Percentiles rank a stretch among this genome's conserved stretches.
Evolutionary conservation across 1,284 basidiomycete species (phyloP).

Genomic region (Irpex sp.): DNA sequence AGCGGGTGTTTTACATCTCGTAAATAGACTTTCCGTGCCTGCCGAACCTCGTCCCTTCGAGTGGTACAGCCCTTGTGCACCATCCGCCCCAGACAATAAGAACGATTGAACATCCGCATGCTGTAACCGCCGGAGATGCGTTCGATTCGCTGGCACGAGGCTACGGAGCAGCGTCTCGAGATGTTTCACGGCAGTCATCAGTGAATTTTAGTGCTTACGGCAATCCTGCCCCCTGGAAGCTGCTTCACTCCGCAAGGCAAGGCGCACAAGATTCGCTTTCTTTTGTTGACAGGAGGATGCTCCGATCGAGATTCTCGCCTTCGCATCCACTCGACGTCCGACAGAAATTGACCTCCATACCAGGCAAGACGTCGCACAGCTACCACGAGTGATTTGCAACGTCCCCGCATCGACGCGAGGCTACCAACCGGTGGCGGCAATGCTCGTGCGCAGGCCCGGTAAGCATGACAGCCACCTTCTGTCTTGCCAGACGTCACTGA

Average conservation of each 20-base stretch:
- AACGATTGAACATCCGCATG: background rate
- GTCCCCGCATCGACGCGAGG: background rate
- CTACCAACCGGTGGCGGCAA: background rate
- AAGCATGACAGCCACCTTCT: background rate
- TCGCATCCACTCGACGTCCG: background rate
- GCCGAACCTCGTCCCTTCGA: background rate
- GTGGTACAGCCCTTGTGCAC: background rate
- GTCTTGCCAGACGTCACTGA: background rate
- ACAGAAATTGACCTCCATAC: background rate
- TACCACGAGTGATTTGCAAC: background rate
- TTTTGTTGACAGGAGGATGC: background rate
- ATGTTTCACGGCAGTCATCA: no score
- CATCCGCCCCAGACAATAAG: background rate
- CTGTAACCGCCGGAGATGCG: background rate
- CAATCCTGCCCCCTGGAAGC: background rate
- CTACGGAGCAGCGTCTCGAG: no score
- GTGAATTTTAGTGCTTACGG: background rate
- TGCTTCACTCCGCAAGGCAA: background rate
- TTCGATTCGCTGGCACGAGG: background rate
- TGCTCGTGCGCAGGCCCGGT: background rate
- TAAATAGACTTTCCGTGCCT: background rate
- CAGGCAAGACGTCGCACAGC: background rate
- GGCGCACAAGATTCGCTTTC: background rate
- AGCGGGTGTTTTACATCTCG: background rate
- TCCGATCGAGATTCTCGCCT: background rate